Base-by-base conservation (phyloP, 140 eudicot genomes). In the Bidens hawaiensis region DNA sequence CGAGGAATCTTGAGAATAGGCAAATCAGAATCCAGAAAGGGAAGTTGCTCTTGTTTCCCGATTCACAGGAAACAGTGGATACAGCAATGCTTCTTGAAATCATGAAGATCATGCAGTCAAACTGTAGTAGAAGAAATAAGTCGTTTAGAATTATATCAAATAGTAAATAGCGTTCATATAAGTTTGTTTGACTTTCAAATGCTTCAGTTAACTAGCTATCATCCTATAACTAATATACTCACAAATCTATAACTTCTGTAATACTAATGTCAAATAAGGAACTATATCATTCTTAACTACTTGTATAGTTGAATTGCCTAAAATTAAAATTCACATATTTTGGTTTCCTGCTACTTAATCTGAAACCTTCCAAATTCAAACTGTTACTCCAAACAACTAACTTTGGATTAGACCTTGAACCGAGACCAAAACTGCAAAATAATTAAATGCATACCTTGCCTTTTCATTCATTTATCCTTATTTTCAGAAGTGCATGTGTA, bases 1-100 rank as follows among this genome's bases (percentile, higher is more conserved):
- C 84, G 23, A 60, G 67, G 66, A 77, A 72, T 43, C 67, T 58
- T 33, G 88, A 79, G 61, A 73, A 75, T 16, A 78, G 53, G 69
- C 76, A 75, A 62, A 62, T 54, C 48, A 73, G 70, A 76, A 73
- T 68, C 77, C 77, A 78, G 77, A 67, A n/a, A 69, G 63, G 74
- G 67, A 66, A 78, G 49, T 62, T 65, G 79, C 54, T 75, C 66
- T 78, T 81, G 85, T 79, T 78, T 81, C 94, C 94, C 78, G 76
- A 27, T 51, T 68, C 28, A 65, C 84, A 82, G 88, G 94, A 85
- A 85, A 85, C 88, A 48, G 57, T 34, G 21, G 79, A 84, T 68
- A 77, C 70, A 48, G 79, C 75, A 40, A 67, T 63, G 74, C 73
- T 81, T 72, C 74, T 78, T 71, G 80, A 78, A 81, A 73, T 81